A percentile compares a stretch with the other conserved stretches of the same genome.
Conservation (phyloP, 345 rosid genomes). For the Anacardium occidentale region DNA sequence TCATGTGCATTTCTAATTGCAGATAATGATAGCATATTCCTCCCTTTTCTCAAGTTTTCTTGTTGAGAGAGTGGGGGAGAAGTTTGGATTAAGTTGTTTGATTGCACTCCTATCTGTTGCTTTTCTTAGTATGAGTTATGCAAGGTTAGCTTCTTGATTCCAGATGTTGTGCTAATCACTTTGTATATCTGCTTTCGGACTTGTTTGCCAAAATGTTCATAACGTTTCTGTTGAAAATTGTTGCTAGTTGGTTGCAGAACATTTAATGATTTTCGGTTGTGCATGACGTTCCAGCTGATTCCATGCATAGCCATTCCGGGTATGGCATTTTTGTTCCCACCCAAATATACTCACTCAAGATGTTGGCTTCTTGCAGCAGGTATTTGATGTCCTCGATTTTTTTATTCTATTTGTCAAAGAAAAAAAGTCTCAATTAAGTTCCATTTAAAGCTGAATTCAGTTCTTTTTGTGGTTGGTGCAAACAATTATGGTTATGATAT, state of each 20-base stretch:
- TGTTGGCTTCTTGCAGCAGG: slow-evolving; percentile 84
- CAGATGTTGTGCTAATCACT: not conserved
- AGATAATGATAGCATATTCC: slow-evolving; percentile 85
- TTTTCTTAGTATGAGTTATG: slow-evolving; percentile 52
- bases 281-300: slow-evolving; percentile 84
- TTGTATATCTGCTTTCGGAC: not conserved
- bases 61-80: slow-evolving; percentile 76
- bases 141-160: slow-evolving; percentile 51
- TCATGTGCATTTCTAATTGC: slow-evolving; percentile 37
- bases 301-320: slow-evolving; percentile 66
- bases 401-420: not conserved
- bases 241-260: slow-evolving; percentile 76
- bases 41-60: slow-evolving; percentile 81
- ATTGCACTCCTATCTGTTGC: slow-evolving; percentile 50
- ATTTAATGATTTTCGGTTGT: slow-evolving; percentile 85
- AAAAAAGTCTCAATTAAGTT: not conserved
- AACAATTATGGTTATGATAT: not conserved
- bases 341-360: slow-evolving; percentile 72
- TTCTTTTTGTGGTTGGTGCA: slow-evolving; percentile 1
- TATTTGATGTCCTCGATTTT: slow-evolving; percentile 13
- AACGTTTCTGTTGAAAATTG: slow-evolving; percentile 27
- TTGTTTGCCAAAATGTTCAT: slow-evolving; percentile 5
- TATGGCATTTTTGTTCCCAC: slow-evolving; percentile 56
- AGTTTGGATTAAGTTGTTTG: slow-evolving; percentile 56
- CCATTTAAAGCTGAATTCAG: not conserved